Conservation (phyloP, 371 early-diverging fungal species). For the Cladochytrium tenue region DNA sequence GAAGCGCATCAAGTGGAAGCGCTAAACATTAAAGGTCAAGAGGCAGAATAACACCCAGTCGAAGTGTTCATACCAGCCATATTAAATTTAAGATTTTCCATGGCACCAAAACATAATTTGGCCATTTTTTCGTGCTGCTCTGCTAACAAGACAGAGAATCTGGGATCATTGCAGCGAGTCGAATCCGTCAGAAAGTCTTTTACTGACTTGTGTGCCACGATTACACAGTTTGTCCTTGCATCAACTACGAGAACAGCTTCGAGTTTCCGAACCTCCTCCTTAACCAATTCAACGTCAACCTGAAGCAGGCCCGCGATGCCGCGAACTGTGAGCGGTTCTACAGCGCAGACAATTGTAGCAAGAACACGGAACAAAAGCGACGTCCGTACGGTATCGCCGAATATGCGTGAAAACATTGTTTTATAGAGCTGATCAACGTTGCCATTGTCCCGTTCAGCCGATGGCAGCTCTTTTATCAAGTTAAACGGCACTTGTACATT, state of each 20-base stretch:
- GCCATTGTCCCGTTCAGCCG: neutral
- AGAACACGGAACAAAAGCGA: constrained; percentile 8
- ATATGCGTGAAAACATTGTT: constrained; percentile 4
- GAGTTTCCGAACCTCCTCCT: neutral
- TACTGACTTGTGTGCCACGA: constrained; percentile 25
- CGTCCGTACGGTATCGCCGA: neutral
- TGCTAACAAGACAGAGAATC: neutral
- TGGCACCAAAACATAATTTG: neutral
- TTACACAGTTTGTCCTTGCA: constrained; percentile 5
- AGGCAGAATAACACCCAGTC: too few species aligned
- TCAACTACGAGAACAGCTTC: constrained; percentile 8
- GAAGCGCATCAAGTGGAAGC: neutral
- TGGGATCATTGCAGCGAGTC: constrained; percentile 8
- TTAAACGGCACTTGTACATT: too few species aligned
- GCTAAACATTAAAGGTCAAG: too few species aligned
- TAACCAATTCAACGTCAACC: neutral
- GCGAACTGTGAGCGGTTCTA: constrained; percentile 13
- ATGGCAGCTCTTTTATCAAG: constrained; percentile 7
- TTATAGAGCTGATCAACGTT: constrained; percentile 14
- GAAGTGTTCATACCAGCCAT: neutral
- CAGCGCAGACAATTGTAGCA: constrained; percentile 9
- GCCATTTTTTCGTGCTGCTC: constrained; percentile 2
- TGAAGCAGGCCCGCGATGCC: constrained; percentile 7
- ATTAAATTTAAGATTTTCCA: constrained; percentile 6
- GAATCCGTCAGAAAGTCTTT: constrained; percentile 24